Evolutionary conservation across 768 basidiomycete species (phyloP), one percentile per base, ranked within the genome.

Genomic region (Exsudoporus frostii): DNA sequence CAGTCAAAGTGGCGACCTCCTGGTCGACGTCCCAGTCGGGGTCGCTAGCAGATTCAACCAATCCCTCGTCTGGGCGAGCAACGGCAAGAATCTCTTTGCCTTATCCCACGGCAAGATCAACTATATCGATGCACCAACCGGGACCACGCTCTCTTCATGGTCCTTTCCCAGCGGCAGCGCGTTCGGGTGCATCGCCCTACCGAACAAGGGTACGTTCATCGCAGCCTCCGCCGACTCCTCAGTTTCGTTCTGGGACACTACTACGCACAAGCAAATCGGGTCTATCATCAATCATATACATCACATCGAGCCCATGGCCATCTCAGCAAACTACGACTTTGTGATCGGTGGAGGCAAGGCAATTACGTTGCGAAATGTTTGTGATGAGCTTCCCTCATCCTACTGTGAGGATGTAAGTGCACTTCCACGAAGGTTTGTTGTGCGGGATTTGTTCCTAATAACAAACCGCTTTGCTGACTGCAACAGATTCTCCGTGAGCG

Each of bases 161-260:
- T 1, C 7, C 5, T 39, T 33, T 5, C 34, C 38, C 19, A 38
- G 30, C 5, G 13, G 7, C 5, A 20, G 19, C 1, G 0, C 24
- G 8, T 40, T 34, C 9, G 20, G 0, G 8, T 41, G 36, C 27
- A 44, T 57, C 5, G 5, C 45, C 24, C n/a, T 57, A 5, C 36
- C 48, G 5, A 38, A 9, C 20, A 29, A 44, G 7, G 45, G 41
- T 17, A 20, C 9, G 3, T 50, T 45, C 34, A 33, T 57, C n/a
- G 55, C 45, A n/a, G 45, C 27, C 20, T 32, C 39, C 8, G 30
- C n/a, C 0, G 3, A 10, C 1, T 37, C 50, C 0, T 54, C 45
- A 5, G 37, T 59, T 14, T 59, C 58, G 1, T 50, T 58, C 20
- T 58, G 56, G 56, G 30, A 53, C 38, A n/a, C 22, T 1, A 32